Evolutionary conservation across 129 eudicot genomes (phyloP).

Genomic region (Ambrosia artemisiifolia): DNA sequence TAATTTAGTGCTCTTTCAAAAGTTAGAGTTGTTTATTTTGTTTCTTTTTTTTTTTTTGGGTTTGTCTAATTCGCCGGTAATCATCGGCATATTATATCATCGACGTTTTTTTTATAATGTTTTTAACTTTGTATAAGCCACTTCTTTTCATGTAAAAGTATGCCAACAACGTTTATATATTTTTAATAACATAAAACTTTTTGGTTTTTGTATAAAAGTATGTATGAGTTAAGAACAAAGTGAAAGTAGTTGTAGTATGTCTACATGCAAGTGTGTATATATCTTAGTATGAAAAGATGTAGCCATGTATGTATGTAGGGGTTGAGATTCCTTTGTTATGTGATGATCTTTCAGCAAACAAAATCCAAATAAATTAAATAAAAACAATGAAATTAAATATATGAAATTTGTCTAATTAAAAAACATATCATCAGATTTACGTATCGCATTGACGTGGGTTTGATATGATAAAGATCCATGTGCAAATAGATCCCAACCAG

Average conservation of each 20-base stretch:
- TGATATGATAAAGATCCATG: conserved; percentile 39
- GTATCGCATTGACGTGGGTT: conserved; percentile 40
- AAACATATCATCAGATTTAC: conserved; percentile 39
- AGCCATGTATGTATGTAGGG: conserved; percentile 14
- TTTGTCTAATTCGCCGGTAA: no score
- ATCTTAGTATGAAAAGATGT: conserved; percentile 11
- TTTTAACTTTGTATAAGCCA: no score
- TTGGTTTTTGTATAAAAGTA: not conserved
- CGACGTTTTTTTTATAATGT: no score
- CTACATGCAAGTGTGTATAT: not conserved
- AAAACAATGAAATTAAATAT: conserved; percentile 4
- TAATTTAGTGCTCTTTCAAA: no score
- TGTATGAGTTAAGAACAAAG: not conserved
- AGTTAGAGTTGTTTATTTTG: no score
- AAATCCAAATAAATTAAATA: conserved; percentile 11
- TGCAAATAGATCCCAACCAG: conserved; percentile 40
- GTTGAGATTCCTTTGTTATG: conserved; percentile 32
- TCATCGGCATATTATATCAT: no score
- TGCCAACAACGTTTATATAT: no score
- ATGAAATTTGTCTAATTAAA: conserved; percentile 25
- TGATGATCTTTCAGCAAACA: conserved; percentile 18
- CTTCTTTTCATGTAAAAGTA: no score
- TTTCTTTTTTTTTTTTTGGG: no score
- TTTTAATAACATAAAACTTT: not conserved
- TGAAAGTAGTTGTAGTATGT: not conserved